A percentile compares a stretch with the other conserved stretches of the same genome.
Evolutionary conservation across 768 basidiomycete species (phyloP).

Genomic region (Phallus indusiatus): DNA sequence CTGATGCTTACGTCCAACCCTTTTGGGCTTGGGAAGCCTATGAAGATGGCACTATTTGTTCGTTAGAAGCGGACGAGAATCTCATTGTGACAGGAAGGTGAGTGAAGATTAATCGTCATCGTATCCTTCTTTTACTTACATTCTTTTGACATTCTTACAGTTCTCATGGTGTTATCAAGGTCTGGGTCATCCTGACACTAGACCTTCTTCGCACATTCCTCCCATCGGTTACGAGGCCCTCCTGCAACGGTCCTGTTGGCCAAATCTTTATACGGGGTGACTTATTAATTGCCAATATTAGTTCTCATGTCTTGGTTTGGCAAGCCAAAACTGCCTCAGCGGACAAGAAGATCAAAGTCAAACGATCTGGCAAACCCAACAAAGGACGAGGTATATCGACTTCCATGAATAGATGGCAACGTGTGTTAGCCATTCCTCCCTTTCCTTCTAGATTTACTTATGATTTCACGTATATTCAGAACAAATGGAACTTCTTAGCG

Average conservation of each 20-base stretch:
- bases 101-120: background rate
- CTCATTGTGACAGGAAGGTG: slow-evolving; percentile 49
- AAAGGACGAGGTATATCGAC: slow-evolving; percentile 14
- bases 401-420: slow-evolving; percentile 26
- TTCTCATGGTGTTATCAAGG: slow-evolving; percentile 42
- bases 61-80: slow-evolving; percentile 51
- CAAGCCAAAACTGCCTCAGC: slow-evolving; percentile 40
- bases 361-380: slow-evolving; percentile 15
- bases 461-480: slow-evolving; percentile 29
- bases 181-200: slow-evolving; percentile 63
- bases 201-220: slow-evolving; percentile 45
- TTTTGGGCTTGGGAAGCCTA: slow-evolving; percentile 52
- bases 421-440: slow-evolving; percentile 19
- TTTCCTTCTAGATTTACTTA: background rate
- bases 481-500: slow-evolving; percentile 51
- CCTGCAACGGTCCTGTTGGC: slow-evolving; percentile 31
- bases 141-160: slow-evolving; percentile 29
- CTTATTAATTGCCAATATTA: slow-evolving; percentile 49
- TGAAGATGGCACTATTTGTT: slow-evolving; percentile 52
- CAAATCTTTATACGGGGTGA: slow-evolving; percentile 51
- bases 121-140: background rate
- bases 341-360: slow-evolving; percentile 13
- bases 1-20: background rate
- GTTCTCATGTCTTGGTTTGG: slow-evolving; percentile 59
- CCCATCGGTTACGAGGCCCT: slow-evolving; percentile 26